Evolutionary conservation across 768 basidiomycete genomes (phyloP).

Genomic region (Boletus huronensis): DNA sequence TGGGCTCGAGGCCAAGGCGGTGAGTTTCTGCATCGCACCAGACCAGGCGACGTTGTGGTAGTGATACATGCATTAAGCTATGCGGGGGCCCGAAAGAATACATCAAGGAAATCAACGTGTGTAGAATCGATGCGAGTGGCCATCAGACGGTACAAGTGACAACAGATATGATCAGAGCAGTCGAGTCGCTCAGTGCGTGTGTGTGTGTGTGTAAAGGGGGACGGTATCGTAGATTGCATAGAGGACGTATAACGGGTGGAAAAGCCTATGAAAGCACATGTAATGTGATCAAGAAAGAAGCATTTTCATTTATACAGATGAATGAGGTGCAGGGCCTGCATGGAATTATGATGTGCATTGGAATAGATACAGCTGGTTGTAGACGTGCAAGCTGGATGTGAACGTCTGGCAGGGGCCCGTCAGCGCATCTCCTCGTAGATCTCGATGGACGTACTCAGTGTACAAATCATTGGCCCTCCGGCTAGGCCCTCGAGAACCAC

Average conservation of each 20-base stretch:
- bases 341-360: constrained; percentile 17
- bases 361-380: constrained; percentile 20
- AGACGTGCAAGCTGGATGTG: neutral
- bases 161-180: neutral
- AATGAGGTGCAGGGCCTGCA: constrained; percentile 19
- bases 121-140: neutral
- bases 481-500: constrained; percentile 26
- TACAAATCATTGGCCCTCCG: constrained; percentile 9
- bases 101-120: constrained; percentile 19
- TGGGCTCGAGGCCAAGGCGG: constrained; percentile 4
- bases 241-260: neutral
- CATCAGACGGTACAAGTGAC: neutral
- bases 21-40: neutral
- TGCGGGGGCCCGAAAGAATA: constrained; percentile 11
- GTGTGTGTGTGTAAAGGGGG: neutral
- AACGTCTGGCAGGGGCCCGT: constrained; percentile 6
- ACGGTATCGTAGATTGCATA: constrained; percentile 21
- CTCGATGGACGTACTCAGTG: constrained; percentile 8
- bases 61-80: constrained; percentile 8
- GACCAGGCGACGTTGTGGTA: neutral
- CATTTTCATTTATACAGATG: constrained; percentile 16
- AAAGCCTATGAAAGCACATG: constrained; percentile 1
- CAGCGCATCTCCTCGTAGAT: neutral
- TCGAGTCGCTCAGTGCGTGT: constrained; percentile 1
- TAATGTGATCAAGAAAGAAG: constrained; percentile 15